A percentile compares a stretch with the other conserved stretches of the same genome.
Evolutionary conservation across 305 asterid species (phyloP).

Genomic region (Ruellia speciosa): DNA sequence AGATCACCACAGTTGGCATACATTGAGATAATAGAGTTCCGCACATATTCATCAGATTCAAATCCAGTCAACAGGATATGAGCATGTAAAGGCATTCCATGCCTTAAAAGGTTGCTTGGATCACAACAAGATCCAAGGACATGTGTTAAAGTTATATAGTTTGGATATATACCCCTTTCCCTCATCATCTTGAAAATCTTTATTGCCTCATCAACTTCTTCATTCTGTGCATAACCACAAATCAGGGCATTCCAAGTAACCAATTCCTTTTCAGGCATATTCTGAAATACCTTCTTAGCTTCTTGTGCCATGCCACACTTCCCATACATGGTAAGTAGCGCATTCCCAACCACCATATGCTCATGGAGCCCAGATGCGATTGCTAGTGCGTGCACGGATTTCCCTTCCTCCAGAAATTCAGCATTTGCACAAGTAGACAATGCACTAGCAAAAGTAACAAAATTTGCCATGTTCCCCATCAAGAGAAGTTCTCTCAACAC

Average conservation of each 20-base stretch:
- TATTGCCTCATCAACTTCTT: conserved; percentile 40
- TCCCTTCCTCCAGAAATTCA: conserved; percentile 50
- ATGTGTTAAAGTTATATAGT: conserved; percentile 65
- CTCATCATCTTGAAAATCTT: conserved; percentile 49
- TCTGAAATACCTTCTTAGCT: conserved; percentile 48
- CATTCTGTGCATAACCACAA: conserved; percentile 60
- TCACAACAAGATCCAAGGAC: conserved; percentile 60
- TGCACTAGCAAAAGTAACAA: conserved; percentile 67
- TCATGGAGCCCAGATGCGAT: conserved; percentile 44
- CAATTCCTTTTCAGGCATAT: conserved; percentile 56
- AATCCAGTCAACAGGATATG: conserved; percentile 42
- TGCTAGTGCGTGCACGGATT: conserved; percentile 48
- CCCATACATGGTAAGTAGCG: conserved; percentile 76
- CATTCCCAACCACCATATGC: conserved; percentile 69
- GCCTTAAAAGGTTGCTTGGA: conserved; percentile 38
- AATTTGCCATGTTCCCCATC: conserved; percentile 35
- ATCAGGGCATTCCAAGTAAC: conserved; percentile 84
- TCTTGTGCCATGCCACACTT: conserved; percentile 52
- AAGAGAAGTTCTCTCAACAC: conserved; percentile 38
- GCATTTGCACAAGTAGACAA: conserved; percentile 59
- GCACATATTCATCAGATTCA: conserved; percentile 53
- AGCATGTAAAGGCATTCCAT: conserved; percentile 68
- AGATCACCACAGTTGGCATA: conserved; percentile 81
- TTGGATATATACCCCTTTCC: conserved; percentile 36
- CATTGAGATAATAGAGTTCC: conserved; percentile 74